These are phyloP conservation scores for Cutaneotrichosporon curvatum DNA, from an alignment of 1,284 basidiomycete genomes.

Conservation along the genomic window DNA sequence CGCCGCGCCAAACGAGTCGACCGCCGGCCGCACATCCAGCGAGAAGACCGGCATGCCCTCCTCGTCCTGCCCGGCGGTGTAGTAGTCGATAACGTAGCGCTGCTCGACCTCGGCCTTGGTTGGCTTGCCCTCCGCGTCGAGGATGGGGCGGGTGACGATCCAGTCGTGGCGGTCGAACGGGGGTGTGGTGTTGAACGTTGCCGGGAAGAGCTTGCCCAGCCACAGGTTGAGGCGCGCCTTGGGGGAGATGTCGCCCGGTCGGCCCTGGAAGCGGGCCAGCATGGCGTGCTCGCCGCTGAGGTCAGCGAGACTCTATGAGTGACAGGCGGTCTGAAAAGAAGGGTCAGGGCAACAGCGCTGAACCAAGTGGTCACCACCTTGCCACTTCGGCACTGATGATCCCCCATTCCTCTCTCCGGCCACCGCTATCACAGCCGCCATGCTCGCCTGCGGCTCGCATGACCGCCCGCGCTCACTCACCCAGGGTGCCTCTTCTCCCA, in stretches of 20 bases:
- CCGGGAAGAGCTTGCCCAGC: constrained; percentile 80
- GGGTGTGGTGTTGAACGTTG: constrained; percentile 76
- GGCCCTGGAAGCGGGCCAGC: constrained; percentile 78
- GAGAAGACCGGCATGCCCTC: constrained; percentile 87
- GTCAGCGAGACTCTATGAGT: neutral
- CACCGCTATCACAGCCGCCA: neutral
- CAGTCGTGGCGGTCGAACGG: constrained; percentile 99
- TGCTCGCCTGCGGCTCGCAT: neutral
- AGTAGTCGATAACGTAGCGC: constrained; percentile 95
- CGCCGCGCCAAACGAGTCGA: constrained; percentile 69
- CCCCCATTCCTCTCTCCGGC: too few relatives aligned
- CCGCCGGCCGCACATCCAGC: constrained; percentile 81
- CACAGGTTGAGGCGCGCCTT: constrained; percentile 82
- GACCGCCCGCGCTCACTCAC: constrained; percentile 25
- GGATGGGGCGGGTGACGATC: constrained; percentile 67
- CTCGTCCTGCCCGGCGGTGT: constrained; percentile 73
- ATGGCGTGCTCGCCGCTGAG: constrained; percentile 51
- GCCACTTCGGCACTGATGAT: neutral
- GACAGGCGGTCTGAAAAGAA: neutral
- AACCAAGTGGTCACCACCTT: too few relatives aligned
- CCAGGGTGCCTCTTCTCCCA: constrained; percentile 71
- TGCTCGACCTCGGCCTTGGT: constrained; percentile 46
- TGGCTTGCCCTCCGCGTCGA: constrained; percentile 53
- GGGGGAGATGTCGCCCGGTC: constrained; percentile 69
- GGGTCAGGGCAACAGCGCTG: too few relatives aligned